phyloP scores from a whole-genome alignment of 2,329 filamentous ascomycete species.

The Dactylella cylindrospora region DNA sequence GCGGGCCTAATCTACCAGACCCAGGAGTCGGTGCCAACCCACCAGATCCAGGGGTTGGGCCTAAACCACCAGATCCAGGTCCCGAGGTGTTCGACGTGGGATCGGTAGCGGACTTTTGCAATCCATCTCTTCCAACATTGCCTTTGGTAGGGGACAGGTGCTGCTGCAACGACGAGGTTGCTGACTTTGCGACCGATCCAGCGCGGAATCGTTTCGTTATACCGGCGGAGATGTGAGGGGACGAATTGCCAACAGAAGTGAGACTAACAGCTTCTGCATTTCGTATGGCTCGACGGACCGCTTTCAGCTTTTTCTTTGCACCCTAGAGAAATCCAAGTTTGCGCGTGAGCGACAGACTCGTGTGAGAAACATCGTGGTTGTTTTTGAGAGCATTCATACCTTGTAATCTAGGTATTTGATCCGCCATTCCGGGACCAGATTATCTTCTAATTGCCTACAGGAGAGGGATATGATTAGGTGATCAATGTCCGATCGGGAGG shows the following conservation, averaged over 20 bases:
- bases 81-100: not conserved
- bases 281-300: conserved; percentile 70
- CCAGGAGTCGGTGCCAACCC: conserved; percentile 11
- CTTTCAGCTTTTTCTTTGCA: conserved; percentile 92
- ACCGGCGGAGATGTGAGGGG: conserved; percentile 18
- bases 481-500: not conserved
- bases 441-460: conserved; percentile 77
- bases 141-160: conserved; percentile 28
- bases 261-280: conserved; percentile 60
- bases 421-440: conserved; percentile 91
- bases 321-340: conserved; percentile 52
- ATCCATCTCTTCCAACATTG: not conserved
- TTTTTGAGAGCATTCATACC: conserved; percentile 55
- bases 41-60: conserved; percentile 1
- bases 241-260: conserved; percentile 25
- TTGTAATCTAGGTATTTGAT: conserved; percentile 95
- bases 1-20: too few species aligned
- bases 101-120: conserved; percentile 7
- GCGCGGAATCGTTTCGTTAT: conserved; percentile 24
- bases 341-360: conserved; percentile 44
- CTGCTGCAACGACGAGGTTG: conserved; percentile 19
- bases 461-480: conserved; percentile 52
- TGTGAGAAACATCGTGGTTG: conserved; percentile 33
- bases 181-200: conserved; percentile 13
- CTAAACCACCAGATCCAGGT: conserved; percentile 4